These are phyloP conservation scores for Hypoxylon sp. DNA, from an alignment of 2,329 filamentous ascomycete species.

Conservation along the genomic window DNA sequence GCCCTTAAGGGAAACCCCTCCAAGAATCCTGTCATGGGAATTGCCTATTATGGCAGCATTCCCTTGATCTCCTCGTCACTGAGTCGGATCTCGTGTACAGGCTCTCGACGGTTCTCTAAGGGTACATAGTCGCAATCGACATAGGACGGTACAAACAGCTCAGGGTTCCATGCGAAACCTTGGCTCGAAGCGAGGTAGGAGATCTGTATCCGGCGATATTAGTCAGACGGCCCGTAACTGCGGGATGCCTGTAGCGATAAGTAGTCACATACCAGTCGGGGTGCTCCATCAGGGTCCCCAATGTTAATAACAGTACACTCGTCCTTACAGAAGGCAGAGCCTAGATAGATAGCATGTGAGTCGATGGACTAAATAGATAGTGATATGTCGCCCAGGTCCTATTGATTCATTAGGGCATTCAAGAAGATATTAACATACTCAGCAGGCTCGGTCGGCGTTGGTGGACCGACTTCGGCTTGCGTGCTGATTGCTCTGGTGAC, in stretches of 20 bases:
- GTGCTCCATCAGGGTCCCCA: conserved; percentile 79
- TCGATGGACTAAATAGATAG: conserved; percentile 34
- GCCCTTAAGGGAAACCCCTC: conserved; percentile 16
- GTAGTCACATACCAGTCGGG: conserved; percentile 72
- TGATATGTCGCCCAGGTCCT: conserved; percentile 17
- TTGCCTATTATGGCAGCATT: conserved; percentile 73
- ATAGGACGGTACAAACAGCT: conserved; percentile 86
- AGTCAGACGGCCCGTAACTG: conserved; percentile 41
- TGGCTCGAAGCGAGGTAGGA: conserved; percentile 85
- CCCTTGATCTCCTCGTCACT: conserved; percentile 81
- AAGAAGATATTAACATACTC: conserved; percentile 61
- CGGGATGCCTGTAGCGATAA: conserved; percentile 2
- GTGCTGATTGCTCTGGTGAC: conserved; percentile 59
- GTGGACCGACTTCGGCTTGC: conserved; percentile 63
- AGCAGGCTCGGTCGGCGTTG: conserved; percentile 73
- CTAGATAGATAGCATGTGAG: conserved; percentile 59
- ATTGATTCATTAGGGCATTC: not conserved
- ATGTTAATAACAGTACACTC: conserved; percentile 87
- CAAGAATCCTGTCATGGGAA: not conserved
- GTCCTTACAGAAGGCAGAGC: conserved; percentile 78
- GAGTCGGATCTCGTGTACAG: conserved; percentile 82
- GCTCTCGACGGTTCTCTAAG: conserved; percentile 81
- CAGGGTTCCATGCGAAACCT: conserved; percentile 87
- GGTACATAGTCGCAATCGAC: conserved; percentile 81
- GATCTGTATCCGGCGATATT: conserved; percentile 67